These are phyloP conservation scores for Hylodesmum podocarpum DNA, from an alignment of 306 rosid genomes.

Conservation along the genomic window DNA sequence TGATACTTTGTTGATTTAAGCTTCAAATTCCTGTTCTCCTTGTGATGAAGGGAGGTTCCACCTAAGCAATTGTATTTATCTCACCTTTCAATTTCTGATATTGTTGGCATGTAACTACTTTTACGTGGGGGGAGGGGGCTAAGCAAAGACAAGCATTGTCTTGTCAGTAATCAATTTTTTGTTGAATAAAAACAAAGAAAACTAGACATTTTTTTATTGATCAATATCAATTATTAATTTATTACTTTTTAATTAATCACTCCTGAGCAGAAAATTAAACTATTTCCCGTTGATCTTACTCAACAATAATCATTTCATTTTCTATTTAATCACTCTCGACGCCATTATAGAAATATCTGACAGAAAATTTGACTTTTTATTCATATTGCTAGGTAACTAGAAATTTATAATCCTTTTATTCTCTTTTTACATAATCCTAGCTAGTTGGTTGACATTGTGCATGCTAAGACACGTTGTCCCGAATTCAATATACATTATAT, in stretches of 20 bases:
- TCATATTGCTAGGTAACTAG: not conserved
- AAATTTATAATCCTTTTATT: not conserved
- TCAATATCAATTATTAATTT: no score
- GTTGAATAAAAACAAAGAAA: conserved; percentile 10
- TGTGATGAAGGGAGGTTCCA: not conserved
- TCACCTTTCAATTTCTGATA: not conserved
- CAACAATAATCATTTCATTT: not conserved
- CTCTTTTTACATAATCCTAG: not conserved
- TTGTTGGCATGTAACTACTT: not conserved
- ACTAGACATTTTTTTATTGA: no score
- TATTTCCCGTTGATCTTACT: not conserved
- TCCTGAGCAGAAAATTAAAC: conserved; percentile 20
- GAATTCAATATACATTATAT: not conserved
- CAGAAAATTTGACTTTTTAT: not conserved
- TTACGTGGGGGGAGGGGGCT: not conserved
- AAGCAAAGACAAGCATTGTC: not conserved
- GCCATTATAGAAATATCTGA: not conserved
- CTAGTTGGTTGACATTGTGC: not conserved
- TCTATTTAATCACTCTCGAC: not conserved
- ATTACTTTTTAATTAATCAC: no score
- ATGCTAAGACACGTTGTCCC: not conserved
- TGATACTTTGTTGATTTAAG: not conserved
- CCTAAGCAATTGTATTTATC: not conserved
- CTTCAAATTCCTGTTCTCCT: not conserved
- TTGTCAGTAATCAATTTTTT: not conserved